phyloP scores from a whole-genome alignment of 768 basidiomycete species.

The Boletus subparvulus region DNA sequence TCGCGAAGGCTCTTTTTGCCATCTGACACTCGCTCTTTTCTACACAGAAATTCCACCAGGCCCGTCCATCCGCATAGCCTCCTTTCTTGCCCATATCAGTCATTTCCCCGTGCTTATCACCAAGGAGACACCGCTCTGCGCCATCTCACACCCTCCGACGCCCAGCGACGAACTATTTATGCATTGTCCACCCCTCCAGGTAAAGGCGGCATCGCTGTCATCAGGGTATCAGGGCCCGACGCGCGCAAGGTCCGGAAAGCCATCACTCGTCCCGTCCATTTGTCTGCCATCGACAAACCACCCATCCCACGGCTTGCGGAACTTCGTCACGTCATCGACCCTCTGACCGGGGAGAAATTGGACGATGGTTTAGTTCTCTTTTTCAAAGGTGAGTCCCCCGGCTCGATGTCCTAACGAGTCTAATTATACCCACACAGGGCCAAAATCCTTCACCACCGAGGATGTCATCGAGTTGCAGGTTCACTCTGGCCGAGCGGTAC shows the following conservation, averaged over 20 bases:
- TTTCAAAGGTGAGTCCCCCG: slow-evolving; percentile 59
- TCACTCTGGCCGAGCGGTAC: slow-evolving; percentile 82
- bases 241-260: slow-evolving; percentile 59
- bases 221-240: slow-evolving; percentile 81
- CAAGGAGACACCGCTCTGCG: not conserved
- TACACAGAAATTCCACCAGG: slow-evolving; percentile 27
- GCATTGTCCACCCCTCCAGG: slow-evolving; percentile 87
- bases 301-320: slow-evolving; percentile 70
- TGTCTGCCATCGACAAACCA: not conserved
- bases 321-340: slow-evolving; percentile 67
- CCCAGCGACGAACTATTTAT: slow-evolving; percentile 77
- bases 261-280: slow-evolving; percentile 46
- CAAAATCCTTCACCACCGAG: slow-evolving; percentile 81
- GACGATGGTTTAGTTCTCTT: slow-evolving; percentile 83
- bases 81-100: slow-evolving; percentile 15
- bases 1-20: slow-evolving; percentile 6
- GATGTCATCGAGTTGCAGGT: slow-evolving; percentile 82
- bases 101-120: not conserved
- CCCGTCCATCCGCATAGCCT: slow-evolving; percentile 17
- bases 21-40: slow-evolving; percentile 18
- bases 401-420: not conserved
- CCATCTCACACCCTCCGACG: slow-evolving; percentile 37
- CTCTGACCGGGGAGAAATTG: slow-evolving; percentile 55
- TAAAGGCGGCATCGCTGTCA: slow-evolving; percentile 78
- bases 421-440: slow-evolving; percentile 43